Evolutionary conservation across 148 eudicot species (phyloP).

Genomic region (Talinum fruticosum): DNA sequence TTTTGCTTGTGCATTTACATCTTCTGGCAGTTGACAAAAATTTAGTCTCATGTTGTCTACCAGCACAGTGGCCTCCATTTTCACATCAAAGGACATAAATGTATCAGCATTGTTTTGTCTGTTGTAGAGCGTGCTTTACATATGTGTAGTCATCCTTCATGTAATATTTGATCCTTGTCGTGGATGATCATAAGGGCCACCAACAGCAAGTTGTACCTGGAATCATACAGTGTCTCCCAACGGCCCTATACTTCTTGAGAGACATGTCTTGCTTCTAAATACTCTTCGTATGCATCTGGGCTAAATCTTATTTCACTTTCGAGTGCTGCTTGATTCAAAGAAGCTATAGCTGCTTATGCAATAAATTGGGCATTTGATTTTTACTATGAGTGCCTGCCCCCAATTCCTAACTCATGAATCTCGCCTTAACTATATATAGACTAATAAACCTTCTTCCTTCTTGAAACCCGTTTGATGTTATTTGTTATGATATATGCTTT

Average conservation of each 20-base stretch:
- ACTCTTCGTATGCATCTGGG: not conserved
- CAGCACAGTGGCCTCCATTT: not conserved
- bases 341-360: not conserved
- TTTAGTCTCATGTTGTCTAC: not conserved
- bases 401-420: not conserved
- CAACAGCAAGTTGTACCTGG: not conserved
- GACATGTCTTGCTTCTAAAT: not conserved
- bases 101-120: no score
- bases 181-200: not conserved
- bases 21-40: not conserved
- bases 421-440: not conserved
- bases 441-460: not conserved
- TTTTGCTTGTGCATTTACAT: not conserved
- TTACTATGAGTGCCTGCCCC: not conserved
- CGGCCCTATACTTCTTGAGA: not conserved
- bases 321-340: not conserved
- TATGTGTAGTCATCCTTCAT: slow-evolving; percentile 2
- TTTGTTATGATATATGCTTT: no score
- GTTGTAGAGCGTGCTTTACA: not conserved
- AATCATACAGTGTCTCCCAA: not conserved
- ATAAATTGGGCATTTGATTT: not conserved
- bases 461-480: not conserved
- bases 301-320: not conserved
- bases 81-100: not conserved
- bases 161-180: not conserved